These are phyloP conservation scores for Penicillium bovifimosum DNA, from an alignment of 495 filamentous ascomycete genomes.

Conservation along the genomic window DNA sequence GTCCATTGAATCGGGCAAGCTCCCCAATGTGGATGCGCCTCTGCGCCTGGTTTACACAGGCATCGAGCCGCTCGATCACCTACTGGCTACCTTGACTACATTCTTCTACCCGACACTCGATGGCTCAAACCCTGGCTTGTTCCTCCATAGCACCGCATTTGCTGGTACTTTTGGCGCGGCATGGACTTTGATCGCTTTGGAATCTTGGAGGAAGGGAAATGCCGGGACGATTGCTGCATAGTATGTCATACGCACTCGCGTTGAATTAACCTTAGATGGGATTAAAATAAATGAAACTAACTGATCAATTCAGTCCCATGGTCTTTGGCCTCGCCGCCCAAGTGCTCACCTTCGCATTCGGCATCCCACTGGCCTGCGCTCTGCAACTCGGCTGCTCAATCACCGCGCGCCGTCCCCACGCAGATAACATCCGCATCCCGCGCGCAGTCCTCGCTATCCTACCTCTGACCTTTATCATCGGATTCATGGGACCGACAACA, in stretches of 20 bases:
- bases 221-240: slow-evolving; percentile 45
- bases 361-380: slow-evolving; percentile 46
- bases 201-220: slow-evolving; percentile 53
- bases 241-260: slow-evolving; percentile 30
- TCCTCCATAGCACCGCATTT: slow-evolving; percentile 45
- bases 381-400: slow-evolving; percentile 52
- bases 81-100: slow-evolving; percentile 41
- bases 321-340: slow-evolving; percentile 51
- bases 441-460: slow-evolving; percentile 42
- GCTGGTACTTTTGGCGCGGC: slow-evolving; percentile 50
- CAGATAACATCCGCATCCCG: slow-evolving; percentile 44
- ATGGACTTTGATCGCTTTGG: slow-evolving; percentile 52
- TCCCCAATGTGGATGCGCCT: slow-evolving; percentile 37
- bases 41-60: slow-evolving; percentile 48
- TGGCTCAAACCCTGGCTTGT: slow-evolving; percentile 38
- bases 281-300: background rate
- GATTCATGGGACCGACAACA: slow-evolving; percentile 46
- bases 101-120: slow-evolving; percentile 56
- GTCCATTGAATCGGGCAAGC: slow-evolving; percentile 26
- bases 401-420: slow-evolving; percentile 39
- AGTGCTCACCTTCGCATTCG: slow-evolving; percentile 47
- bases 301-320: slow-evolving; percentile 32
- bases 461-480: slow-evolving; percentile 43
- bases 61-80: slow-evolving; percentile 40
- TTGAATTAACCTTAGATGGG: no score